Base-by-base conservation (phyloP, 2,329 filamentous ascomycete genomes). In the Claviceps paspali region DNA sequence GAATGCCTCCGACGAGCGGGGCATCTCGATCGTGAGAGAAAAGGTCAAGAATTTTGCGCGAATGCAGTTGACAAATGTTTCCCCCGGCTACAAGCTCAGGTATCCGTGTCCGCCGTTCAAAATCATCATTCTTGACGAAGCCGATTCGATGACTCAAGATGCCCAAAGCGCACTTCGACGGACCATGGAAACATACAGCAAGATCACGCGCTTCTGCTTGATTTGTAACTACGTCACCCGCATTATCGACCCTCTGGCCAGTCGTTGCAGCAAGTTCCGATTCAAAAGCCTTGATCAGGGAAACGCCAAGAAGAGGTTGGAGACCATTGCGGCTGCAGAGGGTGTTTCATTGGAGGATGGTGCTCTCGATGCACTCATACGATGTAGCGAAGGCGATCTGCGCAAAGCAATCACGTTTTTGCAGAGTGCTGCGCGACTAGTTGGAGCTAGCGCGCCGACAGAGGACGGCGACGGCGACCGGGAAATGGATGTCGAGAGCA, bases 171-270 rank as follows among this genome's bases (percentile, higher is more conserved):
- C 92, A 5, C 67, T 98, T 40, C 73, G 91, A 46, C 73, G 92
- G 38, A 98, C 91, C 2, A 99, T 99, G 91, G 91, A 99, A 63
- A 93, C 86, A 32, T 96, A 96, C 60, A 83, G 76, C 57, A 87
- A 86, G 52, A 95, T 96, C 60, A 99, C 91, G 2, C 73, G 91
- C 11, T 98, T 99, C 60, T 96, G 91, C 54, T 68, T 99, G 29
- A 88, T 96, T 41, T 98, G 92, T 63, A 99, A 99, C 62, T 98
- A 98, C 52, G 91, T 98, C 32, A 96, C 91, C 3, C 71, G 91
- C 41, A 98, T 99, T 54, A 98, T 98, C 51, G 91, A 98, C 54
- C 92, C 91, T 6, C 64, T 99, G 17, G 91, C 91, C 1, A 86
- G 78, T 56, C 73, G 91, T 49, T 99, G 91, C 64, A 86, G 79